Evolutionary conservation across 495 filamentous ascomycete genomes (phyloP), one percentile per base, ranked within the genome.

Genomic region (Entonaema liquescens): DNA sequence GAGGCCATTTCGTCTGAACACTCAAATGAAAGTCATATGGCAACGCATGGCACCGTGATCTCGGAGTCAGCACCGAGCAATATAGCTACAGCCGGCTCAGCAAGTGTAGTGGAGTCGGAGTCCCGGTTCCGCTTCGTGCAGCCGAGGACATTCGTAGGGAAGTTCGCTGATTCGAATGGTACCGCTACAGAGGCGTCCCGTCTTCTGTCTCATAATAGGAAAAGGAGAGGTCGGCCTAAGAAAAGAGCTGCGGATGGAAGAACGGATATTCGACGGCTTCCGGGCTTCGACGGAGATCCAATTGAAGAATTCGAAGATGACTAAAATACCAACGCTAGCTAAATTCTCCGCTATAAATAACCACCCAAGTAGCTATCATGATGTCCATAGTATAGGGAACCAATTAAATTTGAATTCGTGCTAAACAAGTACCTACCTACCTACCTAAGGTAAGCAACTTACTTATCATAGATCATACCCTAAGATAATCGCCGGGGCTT

Each of bases 261-360:
- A 29, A 75, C 80, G 0, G 70, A 82, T 73, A 84, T 83, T 52
- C 72, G 81, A 44, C 71, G 70, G 6, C 70, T 83, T 9, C 82
- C 82, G 0, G 78, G 80, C 67, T 83, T 83, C 67, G 76, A 74
- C 25, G 77, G 74, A 21, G 82, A 84, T 67, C 81, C 81, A 7
- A 83, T 83, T 33, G 81, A 84, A 65, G 82, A 83, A 3, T 75
- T 82, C 59, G 77, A 79, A 57, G 78, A 80, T 0, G 61, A 76
- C 17, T 74, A 17, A 59, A 50, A 26, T 31, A 50, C 38, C 3
- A 40, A 26, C 33, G 61, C 19, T 56, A 38, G 42, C 40, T 59
- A 47, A 5, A 36, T 13, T 23, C 19, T 44, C 13, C 31, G 33
- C 25, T 63, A 63, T 21, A 13, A 23, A 38, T 53, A 31, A 11